Base-by-base conservation (phyloP, 108 stramenopile species). In the Cylindrotheca fusiformis region DNA sequence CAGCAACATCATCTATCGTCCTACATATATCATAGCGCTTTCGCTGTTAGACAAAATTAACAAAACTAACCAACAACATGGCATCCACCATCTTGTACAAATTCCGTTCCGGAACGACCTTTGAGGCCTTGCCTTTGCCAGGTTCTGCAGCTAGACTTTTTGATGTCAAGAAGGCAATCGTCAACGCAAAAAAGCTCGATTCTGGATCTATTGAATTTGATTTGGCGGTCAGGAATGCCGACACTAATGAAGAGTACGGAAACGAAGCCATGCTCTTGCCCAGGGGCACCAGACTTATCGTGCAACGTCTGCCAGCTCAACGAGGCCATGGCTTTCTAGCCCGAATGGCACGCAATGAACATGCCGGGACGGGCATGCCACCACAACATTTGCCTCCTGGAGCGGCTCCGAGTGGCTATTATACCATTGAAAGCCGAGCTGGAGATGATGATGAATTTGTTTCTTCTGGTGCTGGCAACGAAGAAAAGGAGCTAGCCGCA, bases 161-260 rank as follows among this genome's bases (percentile, higher is more conserved):
- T 74, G 91, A 93, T 62, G 80, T 93, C 62, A 93, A 93, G 64
- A 86, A 85, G 14, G 91, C 86, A 57, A 93, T 93, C 52, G 83
- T 90, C 31, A 74, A 68, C 24, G 86, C 80, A 20, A 90, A 88
- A 30, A 86, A 86, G 36, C 76, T 90, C 29, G 86, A 86, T 57
- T 48, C 61, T 36, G 81, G 80, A 17, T 36, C 58, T 1, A 63
- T 93, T 58, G 91, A 93, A 72, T 93, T 93, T 67, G 91, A 93
- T 61, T 52, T 93, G 24, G 68, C 72, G 17, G 83, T 93, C 21
- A 68, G 69, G 20, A 84, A 93, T 61, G 88, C 88, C 18, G 72
- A 73, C 20, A 93, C 91, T 17, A 74, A 90, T 55, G 83, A 90
- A 60, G 85, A 84, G 49, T 93, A 90, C 63, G 71, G 59, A 18